phyloP scores from a whole-genome alignment of 139 green algal genomes.

The Asterochloris sp. region DNA sequence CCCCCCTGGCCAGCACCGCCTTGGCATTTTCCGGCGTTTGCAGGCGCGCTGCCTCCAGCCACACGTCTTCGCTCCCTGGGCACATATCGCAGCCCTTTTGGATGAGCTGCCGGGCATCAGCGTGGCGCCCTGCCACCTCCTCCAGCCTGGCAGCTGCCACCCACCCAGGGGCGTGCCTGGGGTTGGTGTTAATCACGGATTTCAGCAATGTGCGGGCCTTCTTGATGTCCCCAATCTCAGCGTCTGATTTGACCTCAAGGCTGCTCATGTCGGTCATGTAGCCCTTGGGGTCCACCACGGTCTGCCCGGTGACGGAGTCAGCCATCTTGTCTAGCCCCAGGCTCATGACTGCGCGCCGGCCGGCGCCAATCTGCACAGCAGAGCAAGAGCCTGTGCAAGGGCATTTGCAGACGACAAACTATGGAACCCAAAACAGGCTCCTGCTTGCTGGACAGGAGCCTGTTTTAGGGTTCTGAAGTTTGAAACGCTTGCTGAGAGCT shows the following conservation, averaged over 20 bases:
- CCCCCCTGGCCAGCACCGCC: conserved; percentile 84
- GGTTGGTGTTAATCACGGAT: conserved; percentile 94
- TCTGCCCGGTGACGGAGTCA: conserved; percentile 91
- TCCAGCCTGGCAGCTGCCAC: conserved; percentile 91
- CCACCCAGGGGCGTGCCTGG: conserved; percentile 94
- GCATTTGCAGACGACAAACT: no score
- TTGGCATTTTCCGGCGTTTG: conserved; percentile 74
- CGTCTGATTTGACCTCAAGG: conserved; percentile 69
- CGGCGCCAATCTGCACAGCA: conserved; percentile 48
- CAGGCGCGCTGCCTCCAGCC: conserved; percentile 93
- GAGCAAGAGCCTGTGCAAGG: no score
- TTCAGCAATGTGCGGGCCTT: conserved; percentile 96
- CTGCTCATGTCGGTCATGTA: conserved; percentile 95
- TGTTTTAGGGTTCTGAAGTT: no score
- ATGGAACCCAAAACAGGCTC: no score
- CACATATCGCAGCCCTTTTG: conserved; percentile 91
- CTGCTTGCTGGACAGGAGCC: no score
- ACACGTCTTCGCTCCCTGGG: conserved; percentile 94
- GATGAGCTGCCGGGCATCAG: conserved; percentile 48
- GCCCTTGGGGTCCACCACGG: conserved; percentile 96
- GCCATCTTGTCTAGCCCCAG: conserved; percentile 94
- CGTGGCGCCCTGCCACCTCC: conserved; percentile 43
- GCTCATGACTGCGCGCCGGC: conserved; percentile 80
- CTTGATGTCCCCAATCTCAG: conserved; percentile 98
- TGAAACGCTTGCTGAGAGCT: no score